Evolutionary conservation across 441 rosid genomes (phyloP).

Genomic region (Erodium chrysanthum): DNA sequence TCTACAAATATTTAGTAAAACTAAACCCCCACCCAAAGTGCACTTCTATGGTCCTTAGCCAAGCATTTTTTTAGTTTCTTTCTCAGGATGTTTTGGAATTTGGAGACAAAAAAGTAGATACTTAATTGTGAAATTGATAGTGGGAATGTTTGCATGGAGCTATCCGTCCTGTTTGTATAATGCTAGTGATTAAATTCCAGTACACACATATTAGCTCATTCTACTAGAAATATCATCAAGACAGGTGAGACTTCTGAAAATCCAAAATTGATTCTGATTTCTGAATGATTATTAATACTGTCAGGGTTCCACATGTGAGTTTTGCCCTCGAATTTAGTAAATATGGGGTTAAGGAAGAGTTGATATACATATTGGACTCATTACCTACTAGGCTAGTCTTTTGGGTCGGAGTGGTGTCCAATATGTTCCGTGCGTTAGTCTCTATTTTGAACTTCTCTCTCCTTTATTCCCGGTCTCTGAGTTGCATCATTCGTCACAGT

Average conservation of each 20-base stretch:
- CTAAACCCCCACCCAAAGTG: no score
- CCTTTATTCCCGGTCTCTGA: neutral
- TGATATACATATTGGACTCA: no score
- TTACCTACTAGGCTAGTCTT: no score
- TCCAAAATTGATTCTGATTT: neutral
- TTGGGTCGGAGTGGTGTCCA: no score
- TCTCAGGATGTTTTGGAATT: neutral
- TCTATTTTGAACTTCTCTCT: neutral
- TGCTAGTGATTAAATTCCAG: neutral
- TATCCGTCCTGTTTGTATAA: neutral
- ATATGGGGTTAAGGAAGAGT: no score
- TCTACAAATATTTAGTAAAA: no score
- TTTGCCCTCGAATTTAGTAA: no score
- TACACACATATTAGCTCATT: neutral
- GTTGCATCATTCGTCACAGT: neutral
- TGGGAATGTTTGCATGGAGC: neutral
- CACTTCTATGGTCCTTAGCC: no score
- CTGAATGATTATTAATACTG: neutral
- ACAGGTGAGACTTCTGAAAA: neutral
- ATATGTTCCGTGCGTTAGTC: neutral
- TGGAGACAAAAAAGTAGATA: neutral
- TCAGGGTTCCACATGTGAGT: no score
- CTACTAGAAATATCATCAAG: no score
- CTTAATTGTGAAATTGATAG: neutral
- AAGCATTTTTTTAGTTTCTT: no score